Evolutionary conservation across 768 basidiomycete genomes (phyloP).

Genomic region (Mycena pura): DNA sequence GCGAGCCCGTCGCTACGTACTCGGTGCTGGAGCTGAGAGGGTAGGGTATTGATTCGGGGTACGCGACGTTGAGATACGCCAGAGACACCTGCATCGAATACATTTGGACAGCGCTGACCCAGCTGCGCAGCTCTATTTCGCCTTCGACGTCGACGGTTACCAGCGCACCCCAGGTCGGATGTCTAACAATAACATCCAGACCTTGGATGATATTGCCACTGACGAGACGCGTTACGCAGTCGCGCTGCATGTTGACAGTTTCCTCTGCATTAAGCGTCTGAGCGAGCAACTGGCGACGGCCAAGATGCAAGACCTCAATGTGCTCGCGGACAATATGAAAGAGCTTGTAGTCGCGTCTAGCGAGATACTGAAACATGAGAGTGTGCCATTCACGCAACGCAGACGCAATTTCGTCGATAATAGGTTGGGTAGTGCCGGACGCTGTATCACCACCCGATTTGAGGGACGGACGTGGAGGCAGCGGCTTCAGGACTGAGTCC

Average conservation of each 20-base stretch:
- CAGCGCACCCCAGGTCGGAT: slow-evolving; percentile 89
- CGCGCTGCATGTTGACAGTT: slow-evolving; percentile 77
- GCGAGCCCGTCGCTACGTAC: slow-evolving; percentile 50
- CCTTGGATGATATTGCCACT: slow-evolving; percentile 91
- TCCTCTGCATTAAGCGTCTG: slow-evolving; percentile 90
- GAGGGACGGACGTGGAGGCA: slow-evolving; percentile 91
- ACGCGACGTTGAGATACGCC: slow-evolving; percentile 73
- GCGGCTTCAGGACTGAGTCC: slow-evolving; percentile 70
- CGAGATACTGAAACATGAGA: slow-evolving; percentile 90
- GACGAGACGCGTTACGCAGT: slow-evolving; percentile 88
- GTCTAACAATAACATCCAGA: slow-evolving; percentile 94
- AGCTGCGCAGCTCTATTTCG: slow-evolving; percentile 79
- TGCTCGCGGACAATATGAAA: slow-evolving; percentile 88
- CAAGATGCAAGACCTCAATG: slow-evolving; percentile 89
- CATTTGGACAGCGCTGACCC: slow-evolving; percentile 91
- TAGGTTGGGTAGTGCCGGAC: slow-evolving; percentile 82
- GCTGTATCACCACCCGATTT: slow-evolving; percentile 94
- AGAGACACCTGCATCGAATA: slow-evolving; percentile 87
- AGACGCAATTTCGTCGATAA: slow-evolving; percentile 97
- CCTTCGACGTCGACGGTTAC: slow-evolving; percentile 91
- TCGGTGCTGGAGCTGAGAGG: slow-evolving; percentile 53
- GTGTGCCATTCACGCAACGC: slow-evolving; percentile 96
- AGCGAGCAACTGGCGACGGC: slow-evolving; percentile 88
- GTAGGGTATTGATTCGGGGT: slow-evolving; percentile 49
- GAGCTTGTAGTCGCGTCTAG: slow-evolving; percentile 85